These are phyloP conservation scores for Salix caprea DNA, from an alignment of 345 rosid species.

Conservation along the genomic window DNA sequence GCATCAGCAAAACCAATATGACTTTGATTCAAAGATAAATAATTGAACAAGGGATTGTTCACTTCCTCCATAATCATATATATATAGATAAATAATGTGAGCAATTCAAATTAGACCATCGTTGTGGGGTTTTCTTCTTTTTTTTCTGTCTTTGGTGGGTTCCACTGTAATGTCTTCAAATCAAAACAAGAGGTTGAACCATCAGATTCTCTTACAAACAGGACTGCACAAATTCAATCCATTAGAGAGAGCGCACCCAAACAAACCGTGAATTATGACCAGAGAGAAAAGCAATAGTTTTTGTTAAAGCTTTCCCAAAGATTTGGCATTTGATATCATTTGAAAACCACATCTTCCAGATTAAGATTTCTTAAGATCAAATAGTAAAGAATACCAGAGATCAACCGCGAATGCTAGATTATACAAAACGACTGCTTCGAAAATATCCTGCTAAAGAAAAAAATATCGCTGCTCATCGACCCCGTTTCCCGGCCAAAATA, in stretches of 20 bases:
- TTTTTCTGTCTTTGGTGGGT: slow-evolving; percentile 9
- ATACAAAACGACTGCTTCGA: not conserved
- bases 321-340: slow-evolving; percentile 9
- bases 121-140: no score
- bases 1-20: slow-evolving; percentile 13
- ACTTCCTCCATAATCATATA: slow-evolving; percentile 17
- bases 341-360: slow-evolving; percentile 18
- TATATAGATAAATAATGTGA: not conserved
- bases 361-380: slow-evolving; percentile 6
- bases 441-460: not conserved
- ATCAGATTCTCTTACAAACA: not conserved
- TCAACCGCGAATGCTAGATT: not conserved
- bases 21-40: slow-evolving; percentile 36
- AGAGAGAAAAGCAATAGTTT: not conserved
- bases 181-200: slow-evolving; percentile 15
- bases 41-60: slow-evolving; percentile 22
- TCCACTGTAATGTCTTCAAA: slow-evolving; percentile 4
- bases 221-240: not conserved
- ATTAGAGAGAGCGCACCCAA: slow-evolving; percentile 14
- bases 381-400: not conserved
- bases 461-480: no score
- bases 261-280: slow-evolving; percentile 18
- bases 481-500: no score
- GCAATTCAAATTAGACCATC: slow-evolving; percentile 19
- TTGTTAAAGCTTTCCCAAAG: not conserved